A percentile compares a stretch with the other conserved stretches of the same genome.
Conservation (phyloP, 1,139 yeast species). For the Suhomyces wounanorum region DNA sequence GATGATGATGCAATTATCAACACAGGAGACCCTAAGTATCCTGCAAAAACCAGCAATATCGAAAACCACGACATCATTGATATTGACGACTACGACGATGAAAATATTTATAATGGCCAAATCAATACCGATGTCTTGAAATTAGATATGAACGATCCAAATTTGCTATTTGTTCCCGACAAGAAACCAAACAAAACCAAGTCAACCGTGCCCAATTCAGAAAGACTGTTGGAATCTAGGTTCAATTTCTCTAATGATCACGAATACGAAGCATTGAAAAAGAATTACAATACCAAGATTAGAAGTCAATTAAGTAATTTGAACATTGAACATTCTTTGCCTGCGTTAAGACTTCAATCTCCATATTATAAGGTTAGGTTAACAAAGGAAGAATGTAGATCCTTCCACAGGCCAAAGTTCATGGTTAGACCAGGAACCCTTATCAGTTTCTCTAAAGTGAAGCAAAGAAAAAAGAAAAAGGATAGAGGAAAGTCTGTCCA, state of each 20-base stretch:
- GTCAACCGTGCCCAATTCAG: constrained; percentile 48
- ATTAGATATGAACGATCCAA: constrained; percentile 87
- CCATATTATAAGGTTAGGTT: constrained; percentile 88
- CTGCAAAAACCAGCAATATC: constrained; percentile 9
- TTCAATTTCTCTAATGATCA: constrained; percentile 88
- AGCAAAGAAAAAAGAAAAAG: constrained; percentile 82
- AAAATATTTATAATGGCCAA: constrained; percentile 76
- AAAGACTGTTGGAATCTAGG: constrained; percentile 49
- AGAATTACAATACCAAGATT: constrained; percentile 87
- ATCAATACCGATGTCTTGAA: constrained; percentile 48
- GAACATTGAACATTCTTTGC: constrained; percentile 87
- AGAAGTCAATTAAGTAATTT: constrained; percentile 92
- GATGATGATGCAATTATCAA: constrained; percentile 67
- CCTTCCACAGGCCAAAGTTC: constrained; percentile 80
- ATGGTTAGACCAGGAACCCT: constrained; percentile 75
- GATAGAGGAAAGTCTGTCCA: constrained; percentile 82
- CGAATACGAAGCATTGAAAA: constrained; percentile 78
- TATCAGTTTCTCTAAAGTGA: constrained; percentile 73
- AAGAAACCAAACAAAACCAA: constrained; percentile 26
- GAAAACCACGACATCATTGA: constrained; percentile 19
- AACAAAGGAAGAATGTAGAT: constrained; percentile 67
- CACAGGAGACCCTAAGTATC: constrained; percentile 33
- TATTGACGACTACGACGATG: constrained; percentile 64
- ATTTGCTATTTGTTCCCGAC: constrained; percentile 64
- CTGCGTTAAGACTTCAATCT: constrained; percentile 82